Base-by-base conservation (phyloP, 371 early-diverging fungal genomes). In the Catenaria anguillulae region DNA sequence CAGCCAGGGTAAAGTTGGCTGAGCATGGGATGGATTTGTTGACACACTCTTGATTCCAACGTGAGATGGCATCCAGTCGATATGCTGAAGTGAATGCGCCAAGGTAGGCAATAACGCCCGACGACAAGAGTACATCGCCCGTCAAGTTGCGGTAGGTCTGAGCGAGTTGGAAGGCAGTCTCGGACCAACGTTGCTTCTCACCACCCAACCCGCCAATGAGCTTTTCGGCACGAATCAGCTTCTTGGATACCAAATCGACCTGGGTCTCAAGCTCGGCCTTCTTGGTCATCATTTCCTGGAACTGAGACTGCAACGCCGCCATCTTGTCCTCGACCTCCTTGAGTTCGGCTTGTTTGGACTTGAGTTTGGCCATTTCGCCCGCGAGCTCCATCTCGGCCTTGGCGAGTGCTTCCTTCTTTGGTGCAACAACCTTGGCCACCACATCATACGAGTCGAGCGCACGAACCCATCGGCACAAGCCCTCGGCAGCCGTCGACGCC, bases 401-500 rank as follows among this genome's bases (percentile, higher is more conserved):
- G 1, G 73, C 74, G 5, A 81, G 67, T 5, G 80, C 81, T 23
- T 74, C 72, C 58, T 79, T 75, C 65, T 82, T 75, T 8, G 82
- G 82, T 15, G 75, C 77, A 0, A 80, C 79, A 17, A 75, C 74
- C 61, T 80, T 80, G 33, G 75, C 75, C 4, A 80, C 81, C 15
- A 76, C 66, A 61, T 80, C 81, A 58, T 80, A 80, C 2, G 81
- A 75, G 60, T 80, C 81, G 77, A 80, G 77, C 1, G 81, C 81
- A 24, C 73, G 59, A 55, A 80, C 73, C 81, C 81, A 80, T 65
- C 62, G 72, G 63, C 81, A 80, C 5, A 80, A 67, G 21, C 81
- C 81, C 65, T 80, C 81, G n/a, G 81, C 81, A n/a, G 81, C 81
- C 26, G 77, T 74, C 2, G 77, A 76, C 5, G 81, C 81, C 60